Conservation (phyloP, 768 basidiomycete species). For the Pulveroboletus sp. region DNA sequence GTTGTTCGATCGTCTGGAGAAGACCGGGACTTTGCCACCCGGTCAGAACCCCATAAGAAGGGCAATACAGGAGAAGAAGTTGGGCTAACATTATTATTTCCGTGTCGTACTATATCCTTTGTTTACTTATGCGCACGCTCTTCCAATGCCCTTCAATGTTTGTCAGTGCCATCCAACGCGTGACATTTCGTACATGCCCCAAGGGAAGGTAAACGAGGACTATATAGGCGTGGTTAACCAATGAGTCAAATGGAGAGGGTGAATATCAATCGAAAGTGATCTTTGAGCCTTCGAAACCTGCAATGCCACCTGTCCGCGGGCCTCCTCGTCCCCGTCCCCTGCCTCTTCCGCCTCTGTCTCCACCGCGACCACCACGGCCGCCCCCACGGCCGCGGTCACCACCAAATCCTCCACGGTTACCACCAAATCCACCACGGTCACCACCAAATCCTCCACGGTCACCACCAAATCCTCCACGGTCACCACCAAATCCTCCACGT, state of each 20-base stretch:
- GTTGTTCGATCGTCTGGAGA: conserved; percentile 86
- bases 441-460: too few relatives aligned
- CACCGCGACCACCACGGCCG: conserved; percentile 42
- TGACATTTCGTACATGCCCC: conserved; percentile 1
- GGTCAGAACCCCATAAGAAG: conserved; percentile 70
- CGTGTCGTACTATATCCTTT: neutral
- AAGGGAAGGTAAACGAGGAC: too few relatives aligned
- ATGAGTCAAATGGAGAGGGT: neutral
- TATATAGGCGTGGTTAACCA: neutral
- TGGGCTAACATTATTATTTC: conserved; percentile 1
- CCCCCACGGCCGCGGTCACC: conserved; percentile 37
- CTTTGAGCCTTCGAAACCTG: conserved; percentile 50
- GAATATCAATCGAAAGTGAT: conserved; percentile 38
- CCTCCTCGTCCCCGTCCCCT: conserved; percentile 39
- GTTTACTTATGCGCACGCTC: neutral
- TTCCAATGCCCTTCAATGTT: neutral
- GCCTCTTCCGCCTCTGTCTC: conserved; percentile 34
- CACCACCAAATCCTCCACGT: conserved; percentile 22
- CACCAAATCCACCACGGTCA: too few relatives aligned
- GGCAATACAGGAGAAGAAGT: conserved; percentile 44
- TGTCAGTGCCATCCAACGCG: neutral
- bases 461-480: conserved; percentile 17
- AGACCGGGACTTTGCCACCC: conserved; percentile 61
- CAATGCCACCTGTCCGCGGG: conserved; percentile 51
- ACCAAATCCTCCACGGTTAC: conserved; percentile 39